Evolutionary conservation across 768 basidiomycete genomes (phyloP).

Genomic region (Naganishia friedmannii): DNA sequence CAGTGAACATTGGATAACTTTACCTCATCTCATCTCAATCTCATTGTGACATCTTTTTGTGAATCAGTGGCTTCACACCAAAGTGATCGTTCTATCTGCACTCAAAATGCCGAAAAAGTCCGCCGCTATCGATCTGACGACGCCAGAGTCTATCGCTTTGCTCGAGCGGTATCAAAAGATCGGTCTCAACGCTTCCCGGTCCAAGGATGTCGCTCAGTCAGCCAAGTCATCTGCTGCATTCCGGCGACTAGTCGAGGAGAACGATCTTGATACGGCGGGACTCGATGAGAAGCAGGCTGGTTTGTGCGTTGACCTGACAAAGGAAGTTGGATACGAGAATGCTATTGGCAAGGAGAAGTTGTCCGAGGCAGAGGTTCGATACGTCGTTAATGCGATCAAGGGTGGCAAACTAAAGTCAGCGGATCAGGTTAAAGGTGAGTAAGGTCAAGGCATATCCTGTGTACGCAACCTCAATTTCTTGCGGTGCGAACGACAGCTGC

Average conservation of each 20-base stretch:
- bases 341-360: constrained; percentile 66
- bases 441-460: neutral
- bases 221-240: constrained; percentile 71
- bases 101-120: constrained; percentile 28
- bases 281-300: constrained; percentile 76
- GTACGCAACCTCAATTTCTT: too few species aligned
- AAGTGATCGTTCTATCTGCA: neutral
- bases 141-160: constrained; percentile 54
- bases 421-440: constrained; percentile 82
- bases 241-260: constrained; percentile 65
- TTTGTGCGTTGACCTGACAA: constrained; percentile 66
- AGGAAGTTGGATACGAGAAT: constrained; percentile 48
- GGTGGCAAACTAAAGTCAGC: constrained; percentile 69
- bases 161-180: constrained; percentile 69
- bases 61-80: neutral
- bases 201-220: constrained; percentile 75
- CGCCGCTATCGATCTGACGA: constrained; percentile 47
- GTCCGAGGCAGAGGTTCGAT: constrained; percentile 60
- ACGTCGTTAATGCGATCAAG: constrained; percentile 67
- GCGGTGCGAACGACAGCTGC: constrained; percentile 58
- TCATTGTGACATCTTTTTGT: neutral
- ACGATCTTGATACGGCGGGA: constrained; percentile 55
- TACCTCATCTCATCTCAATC: too few species aligned
- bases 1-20: neutral
- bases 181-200: constrained; percentile 71